Evolutionary conservation across 2,329 filamentous ascomycete genomes (phyloP).

Genomic region (Clonostachys solani): DNA sequence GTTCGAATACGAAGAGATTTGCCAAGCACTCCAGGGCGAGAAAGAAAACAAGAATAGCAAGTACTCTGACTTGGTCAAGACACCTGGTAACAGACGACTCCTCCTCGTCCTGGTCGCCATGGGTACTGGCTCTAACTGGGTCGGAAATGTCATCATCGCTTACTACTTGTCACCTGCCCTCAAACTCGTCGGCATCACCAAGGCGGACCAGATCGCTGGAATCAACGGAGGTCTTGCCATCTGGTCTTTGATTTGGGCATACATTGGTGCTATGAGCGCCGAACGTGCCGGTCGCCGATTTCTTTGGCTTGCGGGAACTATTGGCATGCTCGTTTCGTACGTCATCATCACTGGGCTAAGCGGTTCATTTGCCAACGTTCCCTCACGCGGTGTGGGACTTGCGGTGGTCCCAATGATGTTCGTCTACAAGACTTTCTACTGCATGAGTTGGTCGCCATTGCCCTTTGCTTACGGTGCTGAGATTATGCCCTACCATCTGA

Average conservation of each 20-base stretch:
- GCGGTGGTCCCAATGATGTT: slow-evolving; percentile 22
- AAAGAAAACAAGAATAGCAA: slow-evolving; percentile 19
- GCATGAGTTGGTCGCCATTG: slow-evolving; percentile 46
- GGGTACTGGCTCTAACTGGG: slow-evolving; percentile 31
- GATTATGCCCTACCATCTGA: slow-evolving; percentile 35
- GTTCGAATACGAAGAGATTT: slow-evolving; percentile 45
- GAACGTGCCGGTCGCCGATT: slow-evolving; percentile 1
- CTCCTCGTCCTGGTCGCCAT: slow-evolving; percentile 29
- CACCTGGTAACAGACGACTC: slow-evolving; percentile 14
- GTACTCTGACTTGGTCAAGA: slow-evolving; percentile 8
- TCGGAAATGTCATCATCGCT: slow-evolving; percentile 17
- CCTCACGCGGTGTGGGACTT: slow-evolving; percentile 13
- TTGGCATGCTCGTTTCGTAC: slow-evolving; percentile 16
- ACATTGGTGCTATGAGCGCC: slow-evolving; percentile 3
- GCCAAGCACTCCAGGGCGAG: slow-evolving; percentile 19
- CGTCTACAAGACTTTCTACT: slow-evolving; percentile 35
- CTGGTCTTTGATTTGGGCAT: slow-evolving; percentile 3
- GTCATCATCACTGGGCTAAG: slow-evolving; percentile 20
- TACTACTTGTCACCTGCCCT: slow-evolving; percentile 8
- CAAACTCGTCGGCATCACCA: slow-evolving; percentile 3
- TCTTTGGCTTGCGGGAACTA: slow-evolving; percentile 1
- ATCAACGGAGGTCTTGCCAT: slow-evolving; percentile 3
- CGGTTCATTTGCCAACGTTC: slow-evolving; percentile 16
- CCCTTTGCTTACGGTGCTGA: slow-evolving; percentile 43
- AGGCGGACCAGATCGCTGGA: slow-evolving; percentile 2